Percentiles rank a stretch among this genome's conserved stretches.
Conservation (phyloP, 108 stramenopile genomes). For the Nannochloropsis gaditana region DNA sequence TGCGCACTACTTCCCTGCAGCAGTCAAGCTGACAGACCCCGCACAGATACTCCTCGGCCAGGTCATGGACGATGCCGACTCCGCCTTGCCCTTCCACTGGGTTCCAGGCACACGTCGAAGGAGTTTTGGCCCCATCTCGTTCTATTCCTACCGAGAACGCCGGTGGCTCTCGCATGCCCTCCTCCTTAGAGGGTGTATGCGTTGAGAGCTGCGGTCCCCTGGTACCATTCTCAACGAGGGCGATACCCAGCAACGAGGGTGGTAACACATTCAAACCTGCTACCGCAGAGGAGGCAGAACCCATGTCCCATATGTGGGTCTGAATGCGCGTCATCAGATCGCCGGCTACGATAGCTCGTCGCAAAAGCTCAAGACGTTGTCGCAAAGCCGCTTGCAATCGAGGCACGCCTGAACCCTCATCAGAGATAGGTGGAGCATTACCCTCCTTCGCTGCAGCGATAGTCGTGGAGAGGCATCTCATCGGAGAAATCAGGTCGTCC, state of each 20-base stretch:
- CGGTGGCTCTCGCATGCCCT: background rate
- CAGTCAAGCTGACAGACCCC: background rate
- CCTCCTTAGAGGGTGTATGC: background rate
- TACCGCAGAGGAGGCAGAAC: background rate
- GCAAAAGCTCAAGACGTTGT: conserved; percentile 6
- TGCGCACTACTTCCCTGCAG: background rate
- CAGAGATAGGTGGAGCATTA: background rate
- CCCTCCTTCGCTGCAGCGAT: background rate
- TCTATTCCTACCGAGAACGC: background rate
- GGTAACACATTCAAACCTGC: background rate
- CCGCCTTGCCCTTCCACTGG: background rate
- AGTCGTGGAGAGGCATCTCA: too few relatives aligned
- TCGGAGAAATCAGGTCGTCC: too few relatives aligned
- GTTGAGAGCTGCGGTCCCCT: background rate
- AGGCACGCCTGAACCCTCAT: background rate
- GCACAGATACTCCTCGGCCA: background rate
- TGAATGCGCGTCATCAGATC: conserved; percentile 15
- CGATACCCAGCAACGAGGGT: conserved; percentile 3
- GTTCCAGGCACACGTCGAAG: background rate
- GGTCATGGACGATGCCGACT: background rate
- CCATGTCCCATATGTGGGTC: background rate
- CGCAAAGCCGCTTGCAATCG: background rate
- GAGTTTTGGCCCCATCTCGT: background rate
- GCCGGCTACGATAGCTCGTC: background rate
- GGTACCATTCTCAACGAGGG: background rate